Evolutionary conservation across 768 basidiomycete species (phyloP).

Genomic region (Mrakia gelida): DNA sequence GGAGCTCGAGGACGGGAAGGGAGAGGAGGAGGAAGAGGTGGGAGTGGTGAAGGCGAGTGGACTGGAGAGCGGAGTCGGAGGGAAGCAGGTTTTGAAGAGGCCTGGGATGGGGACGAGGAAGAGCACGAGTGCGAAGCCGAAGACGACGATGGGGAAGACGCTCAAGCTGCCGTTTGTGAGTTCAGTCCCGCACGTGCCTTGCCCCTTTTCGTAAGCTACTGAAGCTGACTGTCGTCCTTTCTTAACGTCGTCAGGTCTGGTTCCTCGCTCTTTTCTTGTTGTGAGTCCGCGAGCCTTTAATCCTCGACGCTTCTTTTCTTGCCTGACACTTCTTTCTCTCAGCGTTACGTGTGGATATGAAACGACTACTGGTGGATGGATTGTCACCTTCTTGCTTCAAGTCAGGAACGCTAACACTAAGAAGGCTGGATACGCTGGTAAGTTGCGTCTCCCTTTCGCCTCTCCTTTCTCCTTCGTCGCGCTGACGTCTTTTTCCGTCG

Average conservation of each 20-base stretch:
- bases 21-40: neutral
- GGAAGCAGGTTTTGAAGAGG: neutral
- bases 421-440: neutral
- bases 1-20: too few relatives aligned
- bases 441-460: neutral
- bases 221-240: too few relatives aligned
- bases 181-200: too few relatives aligned
- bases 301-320: too few relatives aligned
- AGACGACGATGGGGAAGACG: constrained; percentile 9
- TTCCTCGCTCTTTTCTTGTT: neutral
- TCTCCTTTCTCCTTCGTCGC: neutral
- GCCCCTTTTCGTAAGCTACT: too few relatives aligned
- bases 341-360: neutral
- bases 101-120: neutral
- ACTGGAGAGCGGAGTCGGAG: neutral
- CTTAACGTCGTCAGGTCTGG: constrained; percentile 15
- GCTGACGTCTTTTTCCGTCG: too few relatives aligned
- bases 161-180: neutral
- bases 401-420: neutral
- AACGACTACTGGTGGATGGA: constrained; percentile 1
- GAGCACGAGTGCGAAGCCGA: neutral
- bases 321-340: too few relatives aligned
- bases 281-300: too few relatives aligned
- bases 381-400: neutral
- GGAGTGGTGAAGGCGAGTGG: neutral